Evolutionary conservation across 805 yeast genomes (phyloP).

Genomic region (Saturnispora gosingensis): DNA sequence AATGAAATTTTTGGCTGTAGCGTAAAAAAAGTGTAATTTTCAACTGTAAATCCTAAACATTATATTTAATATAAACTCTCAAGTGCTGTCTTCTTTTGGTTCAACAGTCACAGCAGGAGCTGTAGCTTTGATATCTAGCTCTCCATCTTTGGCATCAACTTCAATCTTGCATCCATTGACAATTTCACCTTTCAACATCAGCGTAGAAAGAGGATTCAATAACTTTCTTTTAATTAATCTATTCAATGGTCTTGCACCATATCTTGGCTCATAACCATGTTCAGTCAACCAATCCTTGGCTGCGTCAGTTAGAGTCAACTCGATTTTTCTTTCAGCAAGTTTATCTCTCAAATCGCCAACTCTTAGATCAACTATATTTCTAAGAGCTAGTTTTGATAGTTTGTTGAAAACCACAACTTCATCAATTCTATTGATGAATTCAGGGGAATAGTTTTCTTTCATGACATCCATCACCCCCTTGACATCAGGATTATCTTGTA

Average conservation of each 20-base stretch:
- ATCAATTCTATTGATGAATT: constrained; percentile 88
- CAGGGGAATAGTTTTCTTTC: constrained; percentile 79
- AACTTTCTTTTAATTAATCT: constrained; percentile 74
- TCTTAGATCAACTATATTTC: constrained; percentile 78
- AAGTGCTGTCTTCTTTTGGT: neutral
- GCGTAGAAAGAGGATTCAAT: constrained; percentile 82
- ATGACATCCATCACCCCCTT: constrained; percentile 55
- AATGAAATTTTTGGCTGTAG: neutral
- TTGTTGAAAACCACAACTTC: constrained; percentile 92
- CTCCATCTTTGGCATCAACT: constrained; percentile 4
- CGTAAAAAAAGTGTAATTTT: neutral
- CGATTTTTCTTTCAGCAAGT: constrained; percentile 68
- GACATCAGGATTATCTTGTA: constrained; percentile 60
- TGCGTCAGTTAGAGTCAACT: constrained; percentile 37
- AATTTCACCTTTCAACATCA: constrained; percentile 72
- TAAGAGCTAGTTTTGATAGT: constrained; percentile 64
- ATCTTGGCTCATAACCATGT: constrained; percentile 81
- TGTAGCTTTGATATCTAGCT: constrained; percentile 5
- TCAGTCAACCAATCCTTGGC: constrained; percentile 76
- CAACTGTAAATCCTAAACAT: neutral
- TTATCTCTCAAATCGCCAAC: constrained; percentile 74
- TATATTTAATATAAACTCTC: neutral
- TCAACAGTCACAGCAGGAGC: neutral
- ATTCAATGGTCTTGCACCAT: constrained; percentile 96
- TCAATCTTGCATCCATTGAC: constrained; percentile 29